These are phyloP conservation scores for Zoysia pacifica DNA, from an alignment of 176 grass and related monocot species.

Conservation along the genomic window DNA sequence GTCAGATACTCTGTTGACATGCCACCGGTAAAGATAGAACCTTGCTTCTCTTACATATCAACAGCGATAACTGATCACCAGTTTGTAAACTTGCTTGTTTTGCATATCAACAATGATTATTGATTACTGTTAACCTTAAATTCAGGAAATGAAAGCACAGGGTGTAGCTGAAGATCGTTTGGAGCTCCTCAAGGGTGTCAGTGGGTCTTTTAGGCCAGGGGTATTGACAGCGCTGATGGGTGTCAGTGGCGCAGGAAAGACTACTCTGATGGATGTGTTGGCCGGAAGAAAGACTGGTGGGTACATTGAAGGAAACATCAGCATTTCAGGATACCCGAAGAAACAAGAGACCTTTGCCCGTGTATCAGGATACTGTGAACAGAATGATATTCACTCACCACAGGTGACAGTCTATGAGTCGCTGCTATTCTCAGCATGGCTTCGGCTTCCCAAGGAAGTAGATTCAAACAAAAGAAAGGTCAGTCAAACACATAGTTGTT, in stretches of 20 bases:
- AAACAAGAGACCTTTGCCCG: constrained; percentile 19
- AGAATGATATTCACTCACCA: constrained; percentile 12
- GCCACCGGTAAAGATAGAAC: neutral
- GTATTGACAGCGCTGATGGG: neutral
- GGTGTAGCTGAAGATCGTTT: neutral
- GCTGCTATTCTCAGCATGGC: constrained; percentile 4
- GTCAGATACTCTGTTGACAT: constrained; percentile 6
- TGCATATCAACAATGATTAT: too few species aligned
- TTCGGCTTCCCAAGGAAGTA: neutral
- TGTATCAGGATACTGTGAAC: constrained; percentile 27
- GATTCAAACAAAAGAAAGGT: constrained; percentile 10
- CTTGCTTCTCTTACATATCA: too few species aligned
- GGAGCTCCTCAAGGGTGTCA: constrained; percentile 15
- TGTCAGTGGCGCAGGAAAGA: constrained; percentile 18
- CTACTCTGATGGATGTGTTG: constrained; percentile 18
- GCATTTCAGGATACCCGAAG: constrained; percentile 1
- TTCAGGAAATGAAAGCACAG: constrained; percentile 18
- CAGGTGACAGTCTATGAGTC: constrained; percentile 15
- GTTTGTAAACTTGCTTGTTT: too few species aligned
- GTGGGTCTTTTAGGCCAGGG: constrained; percentile 10
- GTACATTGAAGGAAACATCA: constrained; percentile 16
- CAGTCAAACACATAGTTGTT: neutral
- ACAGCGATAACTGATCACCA: too few species aligned
- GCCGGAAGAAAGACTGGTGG: constrained; percentile 11
- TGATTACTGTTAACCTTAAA: neutral